Base-by-base conservation (phyloP, 805 yeast species). In the Danielia oregonensis region DNA sequence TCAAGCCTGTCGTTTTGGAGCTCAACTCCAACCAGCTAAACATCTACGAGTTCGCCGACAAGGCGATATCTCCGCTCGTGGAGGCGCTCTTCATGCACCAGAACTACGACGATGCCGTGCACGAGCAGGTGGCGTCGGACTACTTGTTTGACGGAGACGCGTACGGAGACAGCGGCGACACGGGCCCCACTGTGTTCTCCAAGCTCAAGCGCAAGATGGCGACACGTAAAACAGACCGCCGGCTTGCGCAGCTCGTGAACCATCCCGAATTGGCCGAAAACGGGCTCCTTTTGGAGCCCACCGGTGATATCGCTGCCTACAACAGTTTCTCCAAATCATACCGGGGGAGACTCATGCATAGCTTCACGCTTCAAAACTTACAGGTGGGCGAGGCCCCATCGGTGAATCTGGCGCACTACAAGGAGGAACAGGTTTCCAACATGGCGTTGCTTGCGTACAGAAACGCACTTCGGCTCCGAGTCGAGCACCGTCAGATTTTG, bases 1-100 rank as follows among this genome's bases (percentile, higher is more conserved):
- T 68, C 63, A 57, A 54, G 35, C 67, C 69, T 1, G 68, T 67
- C 13, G 42, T 63, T 16, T 47, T 63, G 16, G 70, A 65, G 41
- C 43, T 67, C 23, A 65, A 64, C 42, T 57, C 66, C 25, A 67
- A 68, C 13, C 70, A 66, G 39, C 50, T 67, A 21, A 55, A 55
- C 21, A 32, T 67, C 5, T 57, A 61, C 39, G 50, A 49, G 24
- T 40, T 67, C 13, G 47, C 53, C 7, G 53, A 52, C 7, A 52
- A 46, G 17, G 37, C 42, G 21, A 40, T 55, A 10, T 29, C 34
- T 5, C 43, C 51, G n/a, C 33, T 57, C 6, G 44, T 67, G n/a
- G 36, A 56, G 29, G 52, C 57, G 18, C 48, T 66, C n/a, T 67
- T 51, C 50, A 48, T 44, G 27, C 51, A 54, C 30, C 50, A 48